phyloP scores from a whole-genome alignment of 495 filamentous ascomycete species.

The Tuber brumale region DNA sequence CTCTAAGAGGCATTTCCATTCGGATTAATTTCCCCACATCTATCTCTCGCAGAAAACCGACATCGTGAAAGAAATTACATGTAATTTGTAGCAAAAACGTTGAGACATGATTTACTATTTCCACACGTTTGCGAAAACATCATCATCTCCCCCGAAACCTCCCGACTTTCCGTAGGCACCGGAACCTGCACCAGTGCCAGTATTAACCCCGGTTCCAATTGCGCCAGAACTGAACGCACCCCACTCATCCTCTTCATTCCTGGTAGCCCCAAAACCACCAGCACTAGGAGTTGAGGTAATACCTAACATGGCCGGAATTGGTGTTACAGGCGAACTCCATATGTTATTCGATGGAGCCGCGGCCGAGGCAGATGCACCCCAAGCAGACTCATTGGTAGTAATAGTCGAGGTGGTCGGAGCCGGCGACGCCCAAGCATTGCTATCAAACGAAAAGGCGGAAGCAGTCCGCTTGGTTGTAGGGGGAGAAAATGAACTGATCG shows the following conservation, averaged over 20 bases:
- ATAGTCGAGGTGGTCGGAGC: constrained; percentile 44
- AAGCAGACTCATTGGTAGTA: constrained; percentile 34
- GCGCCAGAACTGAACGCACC: constrained; percentile 39
- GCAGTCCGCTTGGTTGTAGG: constrained; percentile 61
- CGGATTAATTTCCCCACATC: constrained; percentile 3
- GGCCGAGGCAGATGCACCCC: constrained; percentile 31
- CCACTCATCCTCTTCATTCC: constrained; percentile 40
- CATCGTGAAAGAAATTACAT: not conserved
- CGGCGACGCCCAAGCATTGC: constrained; percentile 52
- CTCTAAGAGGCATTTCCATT: not conserved
- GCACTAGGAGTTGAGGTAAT: not conserved
- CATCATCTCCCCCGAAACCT: constrained; percentile 29
- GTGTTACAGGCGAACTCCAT: constrained; percentile 45
- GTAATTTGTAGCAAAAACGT: not conserved
- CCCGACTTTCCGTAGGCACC: constrained; percentile 13
- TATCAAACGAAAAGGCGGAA: constrained; percentile 48
- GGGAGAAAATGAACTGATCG: constrained; percentile 47
- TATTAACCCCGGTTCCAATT: constrained; percentile 12
- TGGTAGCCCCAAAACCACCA: not conserved
- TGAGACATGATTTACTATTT: constrained; percentile 21
- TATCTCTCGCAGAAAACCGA: constrained; percentile 16
- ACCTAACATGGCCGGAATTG: not conserved
- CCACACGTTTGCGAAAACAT: constrained; percentile 42
- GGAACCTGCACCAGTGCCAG: constrained; percentile 11
- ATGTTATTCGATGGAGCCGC: constrained; percentile 41